Percentiles rank a stretch among this genome's conserved stretches.
Conservation (phyloP, 495 filamentous ascomycete genomes). For the Lineolata rhizophorae region DNA sequence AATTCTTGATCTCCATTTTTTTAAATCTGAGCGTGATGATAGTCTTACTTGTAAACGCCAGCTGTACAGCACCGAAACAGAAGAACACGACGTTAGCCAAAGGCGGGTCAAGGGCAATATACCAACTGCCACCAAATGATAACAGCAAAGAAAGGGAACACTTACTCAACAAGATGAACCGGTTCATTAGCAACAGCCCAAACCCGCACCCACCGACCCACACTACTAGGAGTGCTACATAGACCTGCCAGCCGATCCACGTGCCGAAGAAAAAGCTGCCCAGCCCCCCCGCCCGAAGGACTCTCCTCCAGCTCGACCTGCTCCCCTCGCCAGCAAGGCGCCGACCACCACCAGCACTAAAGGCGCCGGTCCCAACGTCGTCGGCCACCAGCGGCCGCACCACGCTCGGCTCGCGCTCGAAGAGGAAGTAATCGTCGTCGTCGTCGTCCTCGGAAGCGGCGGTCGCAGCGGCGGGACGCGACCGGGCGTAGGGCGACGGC, state of each 20-base stretch:
- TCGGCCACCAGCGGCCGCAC: too few species aligned
- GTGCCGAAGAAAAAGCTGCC: slow-evolving; percentile 28
- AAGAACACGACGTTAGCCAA: slow-evolving; percentile 6
- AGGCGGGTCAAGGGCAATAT: too few species aligned
- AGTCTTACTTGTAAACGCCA: slow-evolving; percentile 25
- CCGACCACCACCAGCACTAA: too few species aligned
- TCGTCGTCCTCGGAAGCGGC: background rate
- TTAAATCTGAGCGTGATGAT: too few species aligned
- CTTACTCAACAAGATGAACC: slow-evolving; percentile 25
- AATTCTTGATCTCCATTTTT: background rate
- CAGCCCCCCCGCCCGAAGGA: slow-evolving; percentile 20
- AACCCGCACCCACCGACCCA: slow-evolving; percentile 22
- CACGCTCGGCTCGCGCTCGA: too few species aligned
- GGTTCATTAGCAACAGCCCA: slow-evolving; percentile 25
- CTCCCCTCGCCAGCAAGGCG: too few species aligned
- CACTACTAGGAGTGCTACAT: slow-evolving; percentile 24
- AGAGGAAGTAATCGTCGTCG: too few species aligned
- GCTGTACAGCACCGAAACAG: too few species aligned
- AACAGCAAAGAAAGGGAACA: background rate
- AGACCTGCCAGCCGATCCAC: slow-evolving; percentile 25
- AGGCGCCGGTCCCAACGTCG: too few species aligned
- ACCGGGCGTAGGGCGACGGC: background rate
- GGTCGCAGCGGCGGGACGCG: background rate
- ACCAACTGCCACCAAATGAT: too few species aligned
- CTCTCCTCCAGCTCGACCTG: too few species aligned